These are phyloP conservation scores for Phanerodontia chrysosporium DNA, from an alignment of 768 basidiomycete species.

Conservation along the genomic window DNA sequence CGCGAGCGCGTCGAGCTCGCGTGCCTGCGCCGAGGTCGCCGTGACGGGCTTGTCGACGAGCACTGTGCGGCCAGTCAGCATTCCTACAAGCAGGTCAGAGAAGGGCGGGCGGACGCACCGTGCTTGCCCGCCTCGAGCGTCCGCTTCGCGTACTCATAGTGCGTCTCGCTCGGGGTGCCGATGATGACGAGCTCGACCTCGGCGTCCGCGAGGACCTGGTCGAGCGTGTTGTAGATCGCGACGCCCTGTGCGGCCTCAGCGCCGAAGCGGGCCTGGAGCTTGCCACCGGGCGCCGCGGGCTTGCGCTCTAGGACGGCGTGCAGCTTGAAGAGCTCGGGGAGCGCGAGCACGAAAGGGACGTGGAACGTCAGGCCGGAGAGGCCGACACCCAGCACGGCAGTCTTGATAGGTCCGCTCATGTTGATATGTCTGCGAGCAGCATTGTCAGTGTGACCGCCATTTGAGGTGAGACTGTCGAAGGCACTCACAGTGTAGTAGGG, in stretches of 20 bases:
- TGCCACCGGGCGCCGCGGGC: slow-evolving; percentile 55
- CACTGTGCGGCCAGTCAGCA: slow-evolving; percentile 34
- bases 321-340: slow-evolving; percentile 66
- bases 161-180: slow-evolving; percentile 71
- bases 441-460: no score
- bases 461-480: no score
- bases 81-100: neutral
- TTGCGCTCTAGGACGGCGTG: slow-evolving; percentile 75
- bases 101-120: slow-evolving; percentile 34
- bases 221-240: slow-evolving; percentile 55
- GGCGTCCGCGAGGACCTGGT: slow-evolving; percentile 55
- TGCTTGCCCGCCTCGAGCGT: slow-evolving; percentile 69
- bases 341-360: slow-evolving; percentile 69
- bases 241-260: slow-evolving; percentile 35
- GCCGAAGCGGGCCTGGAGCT: slow-evolving; percentile 63
- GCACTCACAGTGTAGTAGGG: neutral
- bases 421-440: neutral
- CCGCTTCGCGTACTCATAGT: slow-evolving; percentile 63
- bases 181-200: slow-evolving; percentile 68
- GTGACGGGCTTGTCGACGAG: slow-evolving; percentile 81
- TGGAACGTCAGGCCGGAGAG: slow-evolving; percentile 79
- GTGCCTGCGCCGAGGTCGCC: slow-evolving; percentile 53
- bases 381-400: slow-evolving; percentile 41
- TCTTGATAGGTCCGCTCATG: slow-evolving; percentile 13
- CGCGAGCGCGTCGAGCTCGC: slow-evolving; percentile 57